A percentile compares a stretch with the other conserved stretches of the same genome.
These are phyloP conservation scores for Arachis hypogaea DNA, from an alignment of 306 rosid genomes.

Conservation along the genomic window DNA sequence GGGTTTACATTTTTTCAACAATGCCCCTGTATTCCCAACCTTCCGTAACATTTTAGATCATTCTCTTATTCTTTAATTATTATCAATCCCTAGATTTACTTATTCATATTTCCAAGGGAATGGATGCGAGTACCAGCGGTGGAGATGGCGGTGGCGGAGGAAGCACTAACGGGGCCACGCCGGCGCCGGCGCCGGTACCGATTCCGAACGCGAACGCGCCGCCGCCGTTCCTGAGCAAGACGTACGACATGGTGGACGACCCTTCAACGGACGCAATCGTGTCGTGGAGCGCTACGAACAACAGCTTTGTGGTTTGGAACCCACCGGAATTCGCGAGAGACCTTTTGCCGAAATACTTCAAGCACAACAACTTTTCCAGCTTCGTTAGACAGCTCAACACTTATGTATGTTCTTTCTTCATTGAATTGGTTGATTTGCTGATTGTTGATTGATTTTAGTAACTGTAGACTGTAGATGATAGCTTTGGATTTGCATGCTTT, in stretches of 20 bases:
- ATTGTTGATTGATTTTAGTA: background rate
- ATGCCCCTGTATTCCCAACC: constrained; percentile 28
- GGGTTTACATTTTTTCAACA: constrained; percentile 48
- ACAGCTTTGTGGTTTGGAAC: constrained; percentile 97
- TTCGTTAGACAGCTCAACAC: constrained; percentile 94
- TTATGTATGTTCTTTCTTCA: constrained; percentile 56
- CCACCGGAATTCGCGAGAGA: constrained; percentile 96
- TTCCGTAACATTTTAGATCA: background rate
- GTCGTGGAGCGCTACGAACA: constrained; percentile 90
- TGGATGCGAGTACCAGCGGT: constrained; percentile 52
- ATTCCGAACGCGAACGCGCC: constrained; percentile 68
- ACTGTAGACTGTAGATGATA: background rate
- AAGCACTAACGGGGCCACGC: constrained; percentile 28
- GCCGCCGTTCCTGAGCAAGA: constrained; percentile 94
- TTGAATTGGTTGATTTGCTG: background rate
- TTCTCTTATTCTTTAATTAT: background rate
- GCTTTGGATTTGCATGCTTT: constrained; percentile 7
- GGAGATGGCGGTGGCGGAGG: constrained; percentile 42
- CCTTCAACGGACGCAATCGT: constrained; percentile 74
- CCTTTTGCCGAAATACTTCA: constrained; percentile 89
- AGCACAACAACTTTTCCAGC: constrained; percentile 94
- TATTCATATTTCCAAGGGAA: constrained; percentile 15
- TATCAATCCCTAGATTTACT: background rate
- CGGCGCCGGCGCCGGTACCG: constrained; percentile 61
- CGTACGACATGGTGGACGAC: constrained; percentile 96